Evolutionary conservation across 805 yeast species (phyloP).

Genomic region (Citeromyces nyonsensis): DNA sequence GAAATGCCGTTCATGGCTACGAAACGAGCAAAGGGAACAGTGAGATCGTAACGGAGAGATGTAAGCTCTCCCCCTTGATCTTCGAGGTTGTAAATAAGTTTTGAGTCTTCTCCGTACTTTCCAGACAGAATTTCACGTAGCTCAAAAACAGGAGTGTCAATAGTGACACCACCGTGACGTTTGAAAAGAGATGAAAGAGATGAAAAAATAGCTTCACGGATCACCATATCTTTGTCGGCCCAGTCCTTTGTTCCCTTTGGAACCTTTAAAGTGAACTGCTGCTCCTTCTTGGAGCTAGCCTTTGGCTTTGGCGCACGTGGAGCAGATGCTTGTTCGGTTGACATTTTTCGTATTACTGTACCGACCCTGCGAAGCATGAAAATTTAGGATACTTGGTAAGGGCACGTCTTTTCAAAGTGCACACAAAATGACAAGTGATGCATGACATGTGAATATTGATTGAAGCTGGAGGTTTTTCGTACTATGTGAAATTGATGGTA

Average conservation of each 20-base stretch:
- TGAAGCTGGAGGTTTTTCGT: no score
- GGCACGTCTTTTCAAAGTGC: no score
- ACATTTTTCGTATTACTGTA: no score
- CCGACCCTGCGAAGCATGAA: no score
- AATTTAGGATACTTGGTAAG: no score
- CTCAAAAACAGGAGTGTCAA: constrained; percentile 97
- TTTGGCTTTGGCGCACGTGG: no score
- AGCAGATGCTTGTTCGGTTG: no score
- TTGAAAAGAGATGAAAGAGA: constrained; percentile 65
- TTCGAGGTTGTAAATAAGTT: constrained; percentile 86
- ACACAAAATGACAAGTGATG: no score
- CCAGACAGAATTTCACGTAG: constrained; percentile 91
- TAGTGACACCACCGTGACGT: constrained; percentile 95
- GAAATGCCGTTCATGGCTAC: constrained; percentile 92
- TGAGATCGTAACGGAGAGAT: constrained; percentile 87
- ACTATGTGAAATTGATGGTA: no score
- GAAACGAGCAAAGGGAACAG: constrained; percentile 96
- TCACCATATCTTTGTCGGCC: constrained; percentile 96
- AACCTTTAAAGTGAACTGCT: constrained; percentile 68
- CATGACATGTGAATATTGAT: no score
- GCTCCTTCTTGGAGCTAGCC: constrained; percentile 29
- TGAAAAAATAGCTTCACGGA: constrained; percentile 75
- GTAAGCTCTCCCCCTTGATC: constrained; percentile 99
- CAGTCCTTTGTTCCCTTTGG: constrained; percentile 98
- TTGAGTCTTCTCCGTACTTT: constrained; percentile 97